Percentiles rank a stretch among this genome's conserved stretches.
Evolutionary conservation across 345 rosid species (phyloP).

Genomic region (Sisymbrium irio): DNA sequence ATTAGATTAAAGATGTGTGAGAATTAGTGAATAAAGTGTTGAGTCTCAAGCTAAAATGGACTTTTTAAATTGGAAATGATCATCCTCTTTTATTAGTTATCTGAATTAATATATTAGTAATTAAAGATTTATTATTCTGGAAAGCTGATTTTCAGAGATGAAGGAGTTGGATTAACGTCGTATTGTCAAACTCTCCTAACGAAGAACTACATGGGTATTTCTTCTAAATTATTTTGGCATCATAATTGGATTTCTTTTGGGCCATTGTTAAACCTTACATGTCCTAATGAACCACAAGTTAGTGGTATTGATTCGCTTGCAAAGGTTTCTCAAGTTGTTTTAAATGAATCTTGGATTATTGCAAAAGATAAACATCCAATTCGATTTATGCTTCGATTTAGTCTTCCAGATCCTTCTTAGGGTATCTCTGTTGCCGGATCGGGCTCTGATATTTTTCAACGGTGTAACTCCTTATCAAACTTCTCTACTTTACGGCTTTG

Average conservation of each 20-base stretch:
- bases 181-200: neutral
- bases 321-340: neutral
- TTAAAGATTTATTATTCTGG: neutral
- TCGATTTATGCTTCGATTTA: neutral
- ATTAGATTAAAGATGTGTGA: too few relatives aligned
- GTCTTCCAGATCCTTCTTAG: too few relatives aligned
- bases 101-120: neutral
- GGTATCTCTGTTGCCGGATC: too few relatives aligned
- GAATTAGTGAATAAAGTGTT: too few relatives aligned
- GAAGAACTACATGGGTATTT: too few relatives aligned
- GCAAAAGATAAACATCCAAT: neutral
- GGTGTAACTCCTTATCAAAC: too few relatives aligned
- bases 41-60: too few relatives aligned
- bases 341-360: neutral
- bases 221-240: too few relatives aligned
- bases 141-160: neutral
- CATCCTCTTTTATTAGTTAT: neutral
- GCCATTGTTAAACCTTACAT: neutral
- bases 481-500: too few relatives aligned
- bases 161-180: neutral
- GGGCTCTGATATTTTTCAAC: too few relatives aligned
- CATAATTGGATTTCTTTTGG: neutral
- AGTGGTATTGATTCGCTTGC: neutral
- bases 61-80: neutral
- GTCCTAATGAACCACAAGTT: neutral